Percentiles rank a stretch among this genome's conserved stretches.
Conservation (phyloP, 2,329 filamentous ascomycete species). For the Sarocladium oryzae region DNA sequence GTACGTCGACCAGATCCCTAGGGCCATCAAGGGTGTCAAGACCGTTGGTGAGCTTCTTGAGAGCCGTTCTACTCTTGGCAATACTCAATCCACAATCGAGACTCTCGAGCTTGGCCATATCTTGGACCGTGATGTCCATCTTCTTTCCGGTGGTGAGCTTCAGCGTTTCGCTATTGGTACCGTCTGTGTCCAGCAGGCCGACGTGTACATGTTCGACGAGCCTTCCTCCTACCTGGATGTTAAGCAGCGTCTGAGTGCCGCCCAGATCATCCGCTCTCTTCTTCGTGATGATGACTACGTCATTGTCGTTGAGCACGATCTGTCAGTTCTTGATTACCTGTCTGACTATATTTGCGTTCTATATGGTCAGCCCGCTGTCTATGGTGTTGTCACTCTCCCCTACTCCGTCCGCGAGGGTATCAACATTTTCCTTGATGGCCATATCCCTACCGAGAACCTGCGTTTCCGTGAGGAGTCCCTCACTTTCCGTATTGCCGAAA, state of each 20-base stretch:
- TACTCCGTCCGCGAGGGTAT: conserved; percentile 97
- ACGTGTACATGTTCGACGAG: conserved; percentile 99
- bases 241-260: conserved; percentile 93
- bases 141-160: conserved; percentile 93
- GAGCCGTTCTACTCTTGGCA: conserved; percentile 67
- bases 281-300: conserved; percentile 88
- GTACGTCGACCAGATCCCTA: conserved; percentile 97
- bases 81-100: conserved; percentile 75
- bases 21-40: conserved; percentile 78
- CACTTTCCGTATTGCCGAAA: conserved; percentile 89
- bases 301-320: conserved; percentile 98
- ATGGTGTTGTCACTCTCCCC: conserved; percentile 94
- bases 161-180: conserved; percentile 97
- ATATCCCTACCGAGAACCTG: conserved; percentile 96
- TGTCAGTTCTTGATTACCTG: conserved; percentile 96
- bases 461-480: conserved; percentile 96
- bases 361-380: conserved; percentile 90
- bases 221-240: conserved; percentile 98
- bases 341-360: conserved; percentile 98
- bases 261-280: conserved; percentile 85
- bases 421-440: conserved; percentile 97
- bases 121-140: conserved; percentile 81
- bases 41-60: conserved; percentile 74
- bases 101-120: conserved; percentile 84
- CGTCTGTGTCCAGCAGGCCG: conserved; percentile 90